phyloP scores from a whole-genome alignment of 306 rosid genomes.

The Quercus robur region DNA sequence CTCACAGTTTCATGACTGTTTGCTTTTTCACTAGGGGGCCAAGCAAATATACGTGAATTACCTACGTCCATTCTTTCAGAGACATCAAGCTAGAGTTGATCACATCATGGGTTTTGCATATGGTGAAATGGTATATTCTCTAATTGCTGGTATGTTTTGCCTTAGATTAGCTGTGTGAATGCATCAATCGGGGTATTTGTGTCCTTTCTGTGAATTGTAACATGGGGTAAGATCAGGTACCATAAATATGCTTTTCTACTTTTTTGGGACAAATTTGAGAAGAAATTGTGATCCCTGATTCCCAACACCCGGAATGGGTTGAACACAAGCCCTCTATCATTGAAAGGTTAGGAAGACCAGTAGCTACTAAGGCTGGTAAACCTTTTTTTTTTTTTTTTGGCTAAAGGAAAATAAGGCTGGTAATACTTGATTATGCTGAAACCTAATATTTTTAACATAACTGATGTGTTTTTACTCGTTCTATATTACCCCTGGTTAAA shows the following conservation, averaged over 20 bases:
- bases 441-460: neutral
- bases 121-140: slow-evolving; percentile 61
- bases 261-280: neutral
- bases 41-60: slow-evolving; percentile 61
- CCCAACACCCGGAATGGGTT: neutral
- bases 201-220: neutral
- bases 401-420: neutral
- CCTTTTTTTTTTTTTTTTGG: no score
- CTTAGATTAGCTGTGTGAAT: neutral
- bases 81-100: slow-evolving; percentile 69
- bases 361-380: neutral
- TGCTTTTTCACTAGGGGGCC: slow-evolving; percentile 62
- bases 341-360: neutral
- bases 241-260: neutral
- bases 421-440: neutral
- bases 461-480: neutral
- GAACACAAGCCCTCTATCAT: neutral
- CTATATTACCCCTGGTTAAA: neutral
- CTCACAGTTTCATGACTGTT: slow-evolving; percentile 12
- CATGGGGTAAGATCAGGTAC: neutral
- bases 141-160: neutral
- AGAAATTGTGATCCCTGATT: neutral
- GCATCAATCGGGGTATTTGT: neutral
- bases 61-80: slow-evolving; percentile 71
- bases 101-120: slow-evolving; percentile 51